phyloP scores from a whole-genome alignment of 192 early-diverging fungal species.

The Coemansia sp. region DNA sequence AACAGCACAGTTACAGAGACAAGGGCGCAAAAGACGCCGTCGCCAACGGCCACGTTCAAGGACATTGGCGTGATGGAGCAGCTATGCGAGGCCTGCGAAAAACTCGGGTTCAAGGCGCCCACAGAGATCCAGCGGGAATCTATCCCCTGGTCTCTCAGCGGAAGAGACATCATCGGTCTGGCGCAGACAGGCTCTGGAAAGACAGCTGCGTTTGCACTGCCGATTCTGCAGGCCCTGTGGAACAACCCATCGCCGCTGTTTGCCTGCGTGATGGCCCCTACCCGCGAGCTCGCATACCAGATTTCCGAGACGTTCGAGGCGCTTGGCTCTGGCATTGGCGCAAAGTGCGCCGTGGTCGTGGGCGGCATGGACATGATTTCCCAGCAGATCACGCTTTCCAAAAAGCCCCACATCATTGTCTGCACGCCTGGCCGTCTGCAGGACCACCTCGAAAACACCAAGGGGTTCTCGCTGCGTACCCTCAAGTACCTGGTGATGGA shows the following conservation, averaged over 20 bases:
- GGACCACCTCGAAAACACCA: constrained; percentile 97
- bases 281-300: constrained; percentile 93
- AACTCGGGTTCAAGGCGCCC: constrained; percentile 82
- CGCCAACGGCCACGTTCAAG: constrained; percentile 16
- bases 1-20: not conserved
- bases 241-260: constrained; percentile 85
- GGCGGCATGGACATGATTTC: constrained; percentile 98
- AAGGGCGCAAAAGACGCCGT: not conserved
- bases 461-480: constrained; percentile 88
- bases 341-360: constrained; percentile 85
- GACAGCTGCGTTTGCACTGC: constrained; percentile 82
- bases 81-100: constrained; percentile 84
- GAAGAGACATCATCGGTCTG: constrained; percentile 94
- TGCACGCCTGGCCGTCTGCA: constrained; percentile 94
- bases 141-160: constrained; percentile 88
- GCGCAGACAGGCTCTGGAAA: constrained; percentile 95
- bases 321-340: constrained; percentile 86
- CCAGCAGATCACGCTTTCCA: constrained; percentile 89
- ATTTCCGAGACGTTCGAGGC: constrained; percentile 92
- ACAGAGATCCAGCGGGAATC: constrained; percentile 89
- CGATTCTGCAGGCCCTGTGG: constrained; percentile 83
- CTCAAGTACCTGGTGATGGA: constrained; percentile 94
- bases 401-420: constrained; percentile 92
- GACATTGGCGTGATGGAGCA: constrained; percentile 76
- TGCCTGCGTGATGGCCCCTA: constrained; percentile 96